phyloP scores from a whole-genome alignment of 83 land plant species.

The Picea engelmannii region DNA sequence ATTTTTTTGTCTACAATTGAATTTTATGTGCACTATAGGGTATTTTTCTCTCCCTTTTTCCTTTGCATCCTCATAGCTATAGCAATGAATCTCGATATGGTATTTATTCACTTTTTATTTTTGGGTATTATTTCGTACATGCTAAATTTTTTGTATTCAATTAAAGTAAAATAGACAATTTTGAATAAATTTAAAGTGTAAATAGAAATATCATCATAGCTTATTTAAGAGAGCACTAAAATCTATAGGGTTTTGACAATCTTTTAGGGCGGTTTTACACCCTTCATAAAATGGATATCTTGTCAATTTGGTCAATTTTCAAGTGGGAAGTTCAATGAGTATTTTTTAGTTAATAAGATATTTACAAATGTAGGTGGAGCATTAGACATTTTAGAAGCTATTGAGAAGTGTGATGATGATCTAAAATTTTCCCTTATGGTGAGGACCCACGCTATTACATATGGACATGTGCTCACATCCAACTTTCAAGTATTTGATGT shows the following conservation, averaged over 20 bases:
- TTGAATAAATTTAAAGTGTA: too few species aligned
- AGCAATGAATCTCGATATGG: constrained; percentile 57
- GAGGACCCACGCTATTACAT: background rate
- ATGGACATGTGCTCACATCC: too few species aligned
- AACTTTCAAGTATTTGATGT: background rate
- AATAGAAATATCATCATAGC: too few species aligned
- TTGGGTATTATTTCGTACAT: too few species aligned
- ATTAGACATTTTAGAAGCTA: constrained; percentile 70
- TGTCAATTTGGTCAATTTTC: background rate
- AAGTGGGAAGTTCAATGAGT: background rate
- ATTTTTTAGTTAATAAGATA: background rate
- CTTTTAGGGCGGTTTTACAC: too few species aligned
- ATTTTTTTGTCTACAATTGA: too few species aligned
- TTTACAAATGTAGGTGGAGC: constrained; percentile 45
- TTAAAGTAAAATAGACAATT: too few species aligned
- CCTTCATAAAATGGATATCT: too few species aligned
- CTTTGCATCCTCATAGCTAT: constrained; percentile 28
- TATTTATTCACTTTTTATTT: too few species aligned
- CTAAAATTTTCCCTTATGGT: constrained; percentile 66
- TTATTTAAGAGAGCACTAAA: too few species aligned
- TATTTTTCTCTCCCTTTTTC: constrained; percentile 38
- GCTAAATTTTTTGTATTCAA: too few species aligned
- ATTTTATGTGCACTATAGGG: constrained; percentile 22
- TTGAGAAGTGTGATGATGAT: constrained; percentile 47
- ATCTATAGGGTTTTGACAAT: too few species aligned